phyloP scores from a whole-genome alignment of 345 rosid species.

The Populus tremula region DNA sequence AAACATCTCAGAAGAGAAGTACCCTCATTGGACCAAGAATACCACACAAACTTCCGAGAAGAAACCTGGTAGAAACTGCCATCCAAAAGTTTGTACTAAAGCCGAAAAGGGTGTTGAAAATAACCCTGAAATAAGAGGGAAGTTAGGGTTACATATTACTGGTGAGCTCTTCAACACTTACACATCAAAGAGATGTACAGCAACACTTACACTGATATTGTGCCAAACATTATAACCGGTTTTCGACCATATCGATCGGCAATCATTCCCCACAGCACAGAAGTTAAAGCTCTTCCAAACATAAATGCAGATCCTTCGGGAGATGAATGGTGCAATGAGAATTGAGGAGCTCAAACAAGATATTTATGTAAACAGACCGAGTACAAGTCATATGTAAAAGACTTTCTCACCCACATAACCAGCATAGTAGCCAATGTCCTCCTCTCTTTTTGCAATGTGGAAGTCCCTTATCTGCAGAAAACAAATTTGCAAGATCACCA shows the following conservation, averaged over 20 bases:
- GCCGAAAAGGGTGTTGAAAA: slow-evolving; percentile 66
- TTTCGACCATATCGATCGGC: slow-evolving; percentile 84
- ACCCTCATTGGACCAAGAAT: slow-evolving; percentile 68
- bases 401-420: slow-evolving; percentile 53
- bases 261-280: slow-evolving; percentile 64
- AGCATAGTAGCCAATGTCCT: slow-evolving; percentile 74
- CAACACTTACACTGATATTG: slow-evolving; percentile 50
- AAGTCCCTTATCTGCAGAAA: slow-evolving; percentile 58
- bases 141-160: neutral
- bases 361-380: neutral
- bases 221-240: slow-evolving; percentile 59
- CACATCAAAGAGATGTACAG: neutral
- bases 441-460: slow-evolving; percentile 54
- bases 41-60: slow-evolving; percentile 61
- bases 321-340: neutral
- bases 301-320: slow-evolving; percentile 70
- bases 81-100: slow-evolving; percentile 63
- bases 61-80: slow-evolving; percentile 59
- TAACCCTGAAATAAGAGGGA: slow-evolving; percentile 39
- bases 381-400: neutral
- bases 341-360: neutral
- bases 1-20: slow-evolving; percentile 1
- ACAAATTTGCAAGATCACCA: neutral
- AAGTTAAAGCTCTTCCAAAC: slow-evolving; percentile 85
- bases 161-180: neutral